These are phyloP conservation scores for Racocetra persica DNA, from an alignment of 371 early-diverging fungal genomes.

Conservation along the genomic window DNA sequence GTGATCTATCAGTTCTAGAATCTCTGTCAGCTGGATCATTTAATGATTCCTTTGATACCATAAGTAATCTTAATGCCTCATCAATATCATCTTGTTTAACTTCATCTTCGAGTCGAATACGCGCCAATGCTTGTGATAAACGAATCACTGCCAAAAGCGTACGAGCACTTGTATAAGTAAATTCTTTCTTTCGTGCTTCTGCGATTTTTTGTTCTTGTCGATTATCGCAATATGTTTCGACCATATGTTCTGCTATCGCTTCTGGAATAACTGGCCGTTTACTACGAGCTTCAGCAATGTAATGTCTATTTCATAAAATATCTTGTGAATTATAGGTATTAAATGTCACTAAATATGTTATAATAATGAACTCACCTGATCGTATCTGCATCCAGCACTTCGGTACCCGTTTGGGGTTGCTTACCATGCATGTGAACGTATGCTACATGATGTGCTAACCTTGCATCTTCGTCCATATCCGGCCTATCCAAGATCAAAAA, in stretches of 20 bases:
- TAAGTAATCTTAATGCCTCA: conserved; percentile 94
- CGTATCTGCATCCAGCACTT: conserved; percentile 70
- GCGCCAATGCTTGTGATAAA: conserved; percentile 89
- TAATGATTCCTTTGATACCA: conserved; percentile 79
- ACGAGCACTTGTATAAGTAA: conserved; percentile 77
- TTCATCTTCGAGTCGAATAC: conserved; percentile 82
- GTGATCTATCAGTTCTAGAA: not conserved
- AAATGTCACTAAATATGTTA: no score
- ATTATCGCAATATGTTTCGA: conserved; percentile 86
- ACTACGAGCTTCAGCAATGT: conserved; percentile 83
- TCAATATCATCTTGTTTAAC: conserved; percentile 94
- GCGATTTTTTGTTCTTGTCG: conserved; percentile 78
- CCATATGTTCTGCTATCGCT: conserved; percentile 85
- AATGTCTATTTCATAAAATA: conserved; percentile 66
- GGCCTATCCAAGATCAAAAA: conserved; percentile 91
- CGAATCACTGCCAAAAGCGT: conserved; percentile 93
- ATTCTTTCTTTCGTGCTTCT: conserved; percentile 64
- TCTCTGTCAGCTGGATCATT: conserved; percentile 50
- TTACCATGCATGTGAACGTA: conserved; percentile 88
- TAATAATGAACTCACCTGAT: conserved; percentile 60
- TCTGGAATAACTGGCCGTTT: conserved; percentile 77
- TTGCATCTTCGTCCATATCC: conserved; percentile 73
- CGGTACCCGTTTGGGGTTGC: conserved; percentile 74
- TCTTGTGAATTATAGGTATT: not conserved
- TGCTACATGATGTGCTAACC: conserved; percentile 90